Evolutionary conservation across 2,329 filamentous ascomycete genomes (phyloP).

Genomic region (Teratosphaeria destructans): DNA sequence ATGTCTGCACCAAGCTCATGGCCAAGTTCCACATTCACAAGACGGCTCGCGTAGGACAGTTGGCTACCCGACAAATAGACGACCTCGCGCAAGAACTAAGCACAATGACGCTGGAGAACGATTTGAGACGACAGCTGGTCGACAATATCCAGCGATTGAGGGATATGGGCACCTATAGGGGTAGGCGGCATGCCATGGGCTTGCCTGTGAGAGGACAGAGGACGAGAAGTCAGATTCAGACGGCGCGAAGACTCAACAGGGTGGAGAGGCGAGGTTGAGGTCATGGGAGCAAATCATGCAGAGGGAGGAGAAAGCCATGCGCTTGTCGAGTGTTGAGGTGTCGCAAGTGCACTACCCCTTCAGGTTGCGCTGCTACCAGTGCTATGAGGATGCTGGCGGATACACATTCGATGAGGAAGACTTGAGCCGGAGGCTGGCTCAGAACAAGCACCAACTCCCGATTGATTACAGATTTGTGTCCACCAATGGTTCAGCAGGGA

Average conservation of each 20-base stretch:
- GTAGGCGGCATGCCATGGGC: slow-evolving; percentile 83
- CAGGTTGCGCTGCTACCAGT: not conserved
- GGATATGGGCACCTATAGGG: slow-evolving; percentile 84
- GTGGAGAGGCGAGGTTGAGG: slow-evolving; percentile 40
- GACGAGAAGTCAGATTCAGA: slow-evolving; percentile 65
- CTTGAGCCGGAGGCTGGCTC: too few relatives aligned
- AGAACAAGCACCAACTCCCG: too few relatives aligned
- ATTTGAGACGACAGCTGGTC: slow-evolving; percentile 63
- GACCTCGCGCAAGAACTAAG: slow-evolving; percentile 77
- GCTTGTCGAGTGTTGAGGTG: not conserved
- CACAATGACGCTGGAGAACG: slow-evolving; percentile 88
- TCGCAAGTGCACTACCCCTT: not conserved
- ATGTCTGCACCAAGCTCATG: slow-evolving; percentile 63
- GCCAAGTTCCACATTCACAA: slow-evolving; percentile 84
- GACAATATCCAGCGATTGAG: slow-evolving; percentile 80
- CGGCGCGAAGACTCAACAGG: slow-evolving; percentile 48
- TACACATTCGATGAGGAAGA: not conserved
- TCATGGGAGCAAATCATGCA: not conserved
- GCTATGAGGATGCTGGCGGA: not conserved
- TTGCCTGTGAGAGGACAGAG: slow-evolving; percentile 84
- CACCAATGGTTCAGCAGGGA: too few relatives aligned
- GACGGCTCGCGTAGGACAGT: slow-evolving; percentile 62
- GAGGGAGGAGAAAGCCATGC: not conserved
- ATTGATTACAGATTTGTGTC: too few relatives aligned
- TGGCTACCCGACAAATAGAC: slow-evolving; percentile 67